A percentile compares a stretch with the other conserved stretches of the same genome.
Evolutionary conservation across 2,329 filamentous ascomycete species (phyloP).

Genomic region (Aspergillus fructus): DNA sequence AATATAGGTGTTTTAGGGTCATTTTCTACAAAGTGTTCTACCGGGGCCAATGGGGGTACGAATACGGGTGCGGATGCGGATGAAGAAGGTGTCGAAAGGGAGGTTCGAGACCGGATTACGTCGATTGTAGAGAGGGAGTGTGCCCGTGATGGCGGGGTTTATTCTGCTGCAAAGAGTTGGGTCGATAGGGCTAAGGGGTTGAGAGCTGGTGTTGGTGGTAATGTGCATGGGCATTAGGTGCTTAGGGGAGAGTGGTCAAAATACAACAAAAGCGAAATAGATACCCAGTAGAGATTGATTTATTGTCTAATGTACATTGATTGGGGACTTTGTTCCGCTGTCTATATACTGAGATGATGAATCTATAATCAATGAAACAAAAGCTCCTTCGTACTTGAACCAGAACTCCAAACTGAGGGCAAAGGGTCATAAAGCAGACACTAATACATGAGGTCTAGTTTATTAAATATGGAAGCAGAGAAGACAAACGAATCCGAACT

Average conservation of each 20-base stretch:
- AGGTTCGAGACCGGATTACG: constrained; percentile 60
- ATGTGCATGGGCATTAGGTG: constrained; percentile 28
- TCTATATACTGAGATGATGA: background rate
- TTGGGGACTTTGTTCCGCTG: background rate
- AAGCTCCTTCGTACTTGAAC: background rate
- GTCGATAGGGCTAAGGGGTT: constrained; percentile 51
- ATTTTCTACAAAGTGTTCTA: background rate
- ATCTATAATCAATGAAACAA: background rate
- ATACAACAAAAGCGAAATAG: background rate
- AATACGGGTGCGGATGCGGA: background rate
- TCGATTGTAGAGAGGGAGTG: constrained; percentile 61
- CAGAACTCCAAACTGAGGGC: background rate
- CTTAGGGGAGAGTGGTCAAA: background rate
- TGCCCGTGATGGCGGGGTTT: constrained; percentile 44
- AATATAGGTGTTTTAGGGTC: constrained; percentile 81
- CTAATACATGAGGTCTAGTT: background rate
- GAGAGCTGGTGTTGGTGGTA: constrained; percentile 46
- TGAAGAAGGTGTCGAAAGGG: constrained; percentile 20
- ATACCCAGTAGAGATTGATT: background rate
- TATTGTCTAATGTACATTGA: background rate
- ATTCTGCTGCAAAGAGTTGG: constrained; percentile 50
- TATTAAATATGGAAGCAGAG: background rate
- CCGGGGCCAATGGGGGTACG: background rate
- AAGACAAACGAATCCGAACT: background rate
- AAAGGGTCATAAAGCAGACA: background rate